A percentile compares a stretch with the other conserved stretches of the same genome.
Evolutionary conservation across 129 eudicot species (phyloP).

Genomic region (Escallonia herrerae): DNA sequence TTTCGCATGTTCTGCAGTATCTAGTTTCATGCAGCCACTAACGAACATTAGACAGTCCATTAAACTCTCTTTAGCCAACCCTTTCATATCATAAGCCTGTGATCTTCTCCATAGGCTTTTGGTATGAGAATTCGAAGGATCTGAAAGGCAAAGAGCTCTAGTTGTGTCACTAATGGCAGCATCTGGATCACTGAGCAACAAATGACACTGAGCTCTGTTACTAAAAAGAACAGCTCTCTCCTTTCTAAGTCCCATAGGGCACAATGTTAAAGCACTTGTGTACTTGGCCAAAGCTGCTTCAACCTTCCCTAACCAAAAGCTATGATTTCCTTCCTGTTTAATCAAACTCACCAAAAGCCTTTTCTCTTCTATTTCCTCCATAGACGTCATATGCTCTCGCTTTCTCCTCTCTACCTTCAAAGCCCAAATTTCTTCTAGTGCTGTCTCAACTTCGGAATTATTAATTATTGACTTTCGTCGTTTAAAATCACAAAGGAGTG

Average conservation of each 20-base stretch:
- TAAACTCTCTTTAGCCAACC: constrained; percentile 82
- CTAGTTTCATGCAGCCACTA: constrained; percentile 27
- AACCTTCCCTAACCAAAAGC: constrained; percentile 51
- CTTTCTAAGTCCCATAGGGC: constrained; percentile 53
- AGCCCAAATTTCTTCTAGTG: constrained; percentile 50
- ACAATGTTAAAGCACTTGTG: constrained; percentile 57
- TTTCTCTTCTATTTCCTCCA: constrained; percentile 51
- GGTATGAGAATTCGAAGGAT: constrained; percentile 62
- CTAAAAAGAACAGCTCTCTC: constrained; percentile 71
- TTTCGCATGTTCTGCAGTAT: constrained; percentile 19
- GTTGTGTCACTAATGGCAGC: constrained; percentile 74
- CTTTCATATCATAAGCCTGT: constrained; percentile 86
- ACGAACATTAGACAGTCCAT: constrained; percentile 84
- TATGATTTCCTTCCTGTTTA: constrained; percentile 64
- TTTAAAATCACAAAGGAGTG: constrained; percentile 46
- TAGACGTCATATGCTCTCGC: constrained; percentile 38
- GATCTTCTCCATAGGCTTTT: constrained; percentile 92
- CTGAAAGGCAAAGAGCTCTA: constrained; percentile 65
- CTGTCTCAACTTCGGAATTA: constrained; percentile 23
- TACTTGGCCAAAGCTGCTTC: constrained; percentile 49
- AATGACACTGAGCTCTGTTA: constrained; percentile 76
- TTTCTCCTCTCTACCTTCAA: constrained; percentile 45
- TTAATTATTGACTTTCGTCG: constrained; percentile 31
- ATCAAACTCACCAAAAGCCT: constrained; percentile 37
- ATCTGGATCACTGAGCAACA: constrained; percentile 53